A percentile compares a stretch with the other conserved stretches of the same genome.
Conservation (phyloP, 1,284 basidiomycete species). For the Inonotus hispidus region DNA sequence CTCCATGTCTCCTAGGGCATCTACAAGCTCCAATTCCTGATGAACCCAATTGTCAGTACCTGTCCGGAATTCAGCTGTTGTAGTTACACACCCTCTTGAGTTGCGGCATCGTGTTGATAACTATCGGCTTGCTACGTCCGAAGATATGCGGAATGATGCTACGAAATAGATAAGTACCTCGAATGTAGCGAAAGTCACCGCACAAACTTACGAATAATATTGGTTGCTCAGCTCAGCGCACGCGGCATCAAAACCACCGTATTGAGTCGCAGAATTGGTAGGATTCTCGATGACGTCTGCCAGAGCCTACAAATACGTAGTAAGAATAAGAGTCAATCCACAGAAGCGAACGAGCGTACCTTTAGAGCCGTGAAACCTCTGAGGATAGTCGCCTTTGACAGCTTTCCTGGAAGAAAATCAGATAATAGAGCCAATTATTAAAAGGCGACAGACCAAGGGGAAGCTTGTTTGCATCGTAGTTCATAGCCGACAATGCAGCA, state of each 20-base stretch:
- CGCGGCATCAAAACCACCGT: slow-evolving; percentile 36
- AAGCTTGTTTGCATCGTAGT: slow-evolving; percentile 66
- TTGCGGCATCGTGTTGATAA: slow-evolving; percentile 35
- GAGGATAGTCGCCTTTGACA: slow-evolving; percentile 50
- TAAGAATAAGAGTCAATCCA: not conserved
- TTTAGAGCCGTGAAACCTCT: slow-evolving; percentile 56
- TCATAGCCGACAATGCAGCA: slow-evolving; percentile 57
- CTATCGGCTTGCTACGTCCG: slow-evolving; percentile 43
- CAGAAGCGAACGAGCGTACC: slow-evolving; percentile 25
- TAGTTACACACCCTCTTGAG: slow-evolving; percentile 38
- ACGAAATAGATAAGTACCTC: not conserved
- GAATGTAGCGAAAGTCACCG: slow-evolving; percentile 9
- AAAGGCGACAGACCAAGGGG: slow-evolving; percentile 41
- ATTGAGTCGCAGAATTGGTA: slow-evolving; percentile 19
- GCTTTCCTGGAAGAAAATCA: slow-evolving; percentile 38
- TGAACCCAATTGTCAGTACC: slow-evolving; percentile 2
- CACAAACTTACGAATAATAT: slow-evolving; percentile 51
- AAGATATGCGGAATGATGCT: slow-evolving; percentile 63
- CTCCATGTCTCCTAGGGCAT: slow-evolving; percentile 64
- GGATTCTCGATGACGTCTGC: slow-evolving; percentile 48
- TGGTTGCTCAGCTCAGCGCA: slow-evolving; percentile 43
- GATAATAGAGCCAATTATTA: slow-evolving; percentile 3
- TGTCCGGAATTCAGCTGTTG: not conserved
- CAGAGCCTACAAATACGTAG: slow-evolving; percentile 34
- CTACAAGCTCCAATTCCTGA: slow-evolving; percentile 59